A percentile compares a stretch with the other conserved stretches of the same genome.
Conservation (phyloP, 257 asterid genomes). For the Fraxinus anomala region DNA sequence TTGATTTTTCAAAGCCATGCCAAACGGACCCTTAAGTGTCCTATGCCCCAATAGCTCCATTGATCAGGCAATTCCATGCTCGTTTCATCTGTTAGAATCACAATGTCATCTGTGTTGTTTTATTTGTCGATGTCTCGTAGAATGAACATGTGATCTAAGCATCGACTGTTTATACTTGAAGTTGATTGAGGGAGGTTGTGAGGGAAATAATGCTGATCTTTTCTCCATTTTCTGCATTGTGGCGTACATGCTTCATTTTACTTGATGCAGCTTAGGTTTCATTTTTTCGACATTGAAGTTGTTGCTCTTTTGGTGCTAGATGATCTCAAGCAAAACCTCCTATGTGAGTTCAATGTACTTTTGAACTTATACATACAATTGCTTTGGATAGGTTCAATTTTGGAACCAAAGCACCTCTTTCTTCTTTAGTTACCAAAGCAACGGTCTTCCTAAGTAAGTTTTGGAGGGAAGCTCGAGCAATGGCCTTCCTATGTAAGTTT, state of each 20-base stretch:
- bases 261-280: too few relatives aligned
- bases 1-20: too few relatives aligned
- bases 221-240: too few relatives aligned
- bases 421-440: too few relatives aligned
- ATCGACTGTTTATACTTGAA: neutral
- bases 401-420: too few relatives aligned
- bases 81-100: neutral
- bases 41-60: neutral
- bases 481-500: too few relatives aligned
- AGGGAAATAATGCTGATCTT: neutral
- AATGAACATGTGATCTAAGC: neutral
- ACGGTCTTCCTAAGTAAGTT: too few relatives aligned
- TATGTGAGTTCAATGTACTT: neutral
- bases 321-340: too few relatives aligned
- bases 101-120: neutral
- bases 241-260: too few relatives aligned
- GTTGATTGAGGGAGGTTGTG: neutral
- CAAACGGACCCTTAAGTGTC: neutral
- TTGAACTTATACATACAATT: neutral
- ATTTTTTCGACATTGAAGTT: too few relatives aligned
- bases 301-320: neutral
- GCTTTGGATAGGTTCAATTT: too few relatives aligned
- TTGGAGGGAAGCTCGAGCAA: too few relatives aligned
- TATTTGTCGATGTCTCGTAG: neutral
- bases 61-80: neutral